Evolutionary conservation across 1,139 yeast species (phyloP).

Genomic region (Protomyces gravidus): DNA sequence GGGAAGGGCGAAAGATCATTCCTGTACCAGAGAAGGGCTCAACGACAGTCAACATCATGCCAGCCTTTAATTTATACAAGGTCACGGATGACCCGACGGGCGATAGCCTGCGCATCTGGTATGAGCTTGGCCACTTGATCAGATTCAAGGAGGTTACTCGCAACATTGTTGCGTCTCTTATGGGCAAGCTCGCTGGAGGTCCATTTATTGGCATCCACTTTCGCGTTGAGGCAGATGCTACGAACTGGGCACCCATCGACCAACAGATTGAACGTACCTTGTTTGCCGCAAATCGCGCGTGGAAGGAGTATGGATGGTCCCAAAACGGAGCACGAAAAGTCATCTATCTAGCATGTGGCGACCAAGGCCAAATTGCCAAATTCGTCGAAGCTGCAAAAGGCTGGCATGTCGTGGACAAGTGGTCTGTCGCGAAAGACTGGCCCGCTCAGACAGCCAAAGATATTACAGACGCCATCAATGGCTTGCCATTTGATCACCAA

Average conservation of each 20-base stretch:
- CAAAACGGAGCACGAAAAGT: neutral
- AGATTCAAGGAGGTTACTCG: constrained; percentile 1
- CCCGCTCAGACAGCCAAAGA: neutral
- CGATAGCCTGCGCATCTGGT: neutral
- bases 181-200: neutral
- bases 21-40: constrained; percentile 1
- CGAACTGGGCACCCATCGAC: neutral
- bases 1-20: neutral
- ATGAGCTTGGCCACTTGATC: constrained; percentile 3
- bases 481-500: constrained; percentile 8
- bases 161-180: neutral
- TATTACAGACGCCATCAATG: neutral
- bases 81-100: constrained; percentile 3
- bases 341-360: constrained; percentile 14
- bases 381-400: constrained; percentile 4
- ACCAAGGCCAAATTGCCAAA: constrained; percentile 5
- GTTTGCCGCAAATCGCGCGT: constrained; percentile 5
- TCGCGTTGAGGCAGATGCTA: constrained; percentile 3
- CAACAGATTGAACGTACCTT: neutral
- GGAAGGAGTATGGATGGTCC: neutral
- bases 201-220: constrained; percentile 10
- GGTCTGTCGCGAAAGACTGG: neutral
- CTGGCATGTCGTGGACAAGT: constrained; percentile 12
- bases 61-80: constrained; percentile 3
- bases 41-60: neutral